Percentiles rank a stretch among this genome's conserved stretches.
Conservation (phyloP, 2,329 filamentous ascomycete species). For the Akanthomyces dipterigenus region DNA sequence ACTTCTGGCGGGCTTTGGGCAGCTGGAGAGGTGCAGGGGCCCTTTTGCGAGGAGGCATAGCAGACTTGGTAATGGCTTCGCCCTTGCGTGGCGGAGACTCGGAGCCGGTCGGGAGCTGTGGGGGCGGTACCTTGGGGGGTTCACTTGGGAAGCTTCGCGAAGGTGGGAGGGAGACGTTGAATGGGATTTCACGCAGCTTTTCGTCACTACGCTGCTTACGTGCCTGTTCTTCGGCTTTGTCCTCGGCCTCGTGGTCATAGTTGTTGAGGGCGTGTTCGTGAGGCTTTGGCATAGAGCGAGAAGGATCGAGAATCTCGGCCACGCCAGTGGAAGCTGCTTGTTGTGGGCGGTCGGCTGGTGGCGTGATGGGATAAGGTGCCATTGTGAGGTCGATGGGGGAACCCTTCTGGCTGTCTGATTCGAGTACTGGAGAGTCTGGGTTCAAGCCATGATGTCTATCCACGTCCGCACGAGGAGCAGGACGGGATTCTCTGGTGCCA, state of each 20-base stretch:
- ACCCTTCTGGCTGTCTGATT: conserved; percentile 43
- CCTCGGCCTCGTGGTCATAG: conserved; percentile 49
- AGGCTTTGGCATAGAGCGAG: conserved; percentile 53
- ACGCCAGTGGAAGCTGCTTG: conserved; percentile 35
- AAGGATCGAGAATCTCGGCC: conserved; percentile 46
- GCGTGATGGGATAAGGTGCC: conserved; percentile 59
- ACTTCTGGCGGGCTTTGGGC: conserved; percentile 20
- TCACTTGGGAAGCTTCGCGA: conserved; percentile 49
- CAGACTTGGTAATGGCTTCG: conserved; percentile 32
- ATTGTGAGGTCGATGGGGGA: conserved; percentile 55
- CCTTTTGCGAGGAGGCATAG: conserved; percentile 60
- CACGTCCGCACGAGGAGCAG: conserved; percentile 20
- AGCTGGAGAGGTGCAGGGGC: conserved; percentile 82
- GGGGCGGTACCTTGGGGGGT: conserved; percentile 46
- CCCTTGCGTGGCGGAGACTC: conserved; percentile 39
- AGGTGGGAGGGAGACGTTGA: conserved; percentile 46
- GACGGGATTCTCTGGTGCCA: neutral
- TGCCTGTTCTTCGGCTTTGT: conserved; percentile 38
- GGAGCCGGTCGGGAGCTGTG: conserved; percentile 36
- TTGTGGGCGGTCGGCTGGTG: conserved; percentile 46
- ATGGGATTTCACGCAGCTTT: conserved; percentile 39
- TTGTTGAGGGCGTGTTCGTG: conserved; percentile 53
- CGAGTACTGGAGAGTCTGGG: conserved; percentile 43
- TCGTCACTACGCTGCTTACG: conserved; percentile 39
- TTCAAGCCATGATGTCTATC: conserved; percentile 13